These are phyloP conservation scores for Coniella lustricola DNA, from an alignment of 2,329 filamentous ascomycete species.

Conservation along the genomic window DNA sequence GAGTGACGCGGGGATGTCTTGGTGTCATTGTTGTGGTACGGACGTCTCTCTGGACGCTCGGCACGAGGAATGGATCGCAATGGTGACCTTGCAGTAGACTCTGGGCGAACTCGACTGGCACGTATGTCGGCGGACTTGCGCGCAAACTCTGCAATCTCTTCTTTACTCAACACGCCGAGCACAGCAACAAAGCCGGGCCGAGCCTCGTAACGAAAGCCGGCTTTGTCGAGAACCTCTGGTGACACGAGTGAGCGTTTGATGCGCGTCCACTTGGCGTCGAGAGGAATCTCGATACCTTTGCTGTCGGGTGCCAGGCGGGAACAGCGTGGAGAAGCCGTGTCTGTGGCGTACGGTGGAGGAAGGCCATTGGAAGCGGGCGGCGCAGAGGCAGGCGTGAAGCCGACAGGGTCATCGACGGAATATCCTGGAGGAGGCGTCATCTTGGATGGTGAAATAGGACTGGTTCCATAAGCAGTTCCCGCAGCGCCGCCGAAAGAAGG, in stretches of 20 bases:
- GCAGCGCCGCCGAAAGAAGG: constrained; percentile 13
- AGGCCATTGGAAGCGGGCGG: constrained; percentile 16
- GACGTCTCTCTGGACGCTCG: constrained; percentile 7
- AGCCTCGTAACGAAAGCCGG: constrained; percentile 53
- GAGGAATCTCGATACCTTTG: constrained; percentile 47
- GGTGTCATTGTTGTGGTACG: neutral
- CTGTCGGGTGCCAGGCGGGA: constrained; percentile 48
- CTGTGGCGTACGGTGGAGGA: constrained; percentile 17
- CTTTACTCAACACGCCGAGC: constrained; percentile 45
- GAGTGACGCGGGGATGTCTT: constrained; percentile 12
- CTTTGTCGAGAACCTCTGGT: constrained; percentile 48
- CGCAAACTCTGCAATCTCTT: constrained; percentile 46
- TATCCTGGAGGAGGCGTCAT: constrained; percentile 28
- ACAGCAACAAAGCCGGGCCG: constrained; percentile 54
- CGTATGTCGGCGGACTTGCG: constrained; percentile 41
- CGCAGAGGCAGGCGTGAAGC: constrained; percentile 21
- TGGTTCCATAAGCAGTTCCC: constrained; percentile 20
- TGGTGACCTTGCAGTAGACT: constrained; percentile 7
- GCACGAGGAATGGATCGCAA: neutral
- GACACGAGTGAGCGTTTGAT: constrained; percentile 49
- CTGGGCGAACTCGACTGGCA: constrained; percentile 27
- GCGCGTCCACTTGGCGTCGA: constrained; percentile 53
- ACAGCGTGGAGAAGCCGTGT: constrained; percentile 20
- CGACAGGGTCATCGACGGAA: constrained; percentile 18
- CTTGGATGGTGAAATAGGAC: constrained; percentile 13